Base-by-base conservation (phyloP, 306 rosid genomes). In the Alnus rubra region DNA sequence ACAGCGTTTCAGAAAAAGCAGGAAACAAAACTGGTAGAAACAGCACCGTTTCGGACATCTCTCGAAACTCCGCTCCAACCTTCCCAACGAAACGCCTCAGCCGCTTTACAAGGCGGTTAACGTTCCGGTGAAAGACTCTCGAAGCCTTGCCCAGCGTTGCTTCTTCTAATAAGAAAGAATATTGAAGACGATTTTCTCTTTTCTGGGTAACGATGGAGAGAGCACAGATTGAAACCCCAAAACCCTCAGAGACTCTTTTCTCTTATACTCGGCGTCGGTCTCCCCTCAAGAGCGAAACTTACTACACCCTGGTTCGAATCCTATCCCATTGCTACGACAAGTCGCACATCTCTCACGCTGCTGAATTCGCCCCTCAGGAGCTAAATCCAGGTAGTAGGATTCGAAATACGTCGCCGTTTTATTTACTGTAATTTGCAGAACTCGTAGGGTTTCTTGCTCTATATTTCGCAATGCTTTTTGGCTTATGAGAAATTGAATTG, bases 221-320 rank as follows among this genome's bases (percentile, higher is more conserved):
- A 62, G 44, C 76, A 69, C 80, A 79, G 76, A 44, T 71, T 54
- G 79, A 73, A 77, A 30, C 71, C 3, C 63, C 68, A 7, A 75
- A 60, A 44, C n/a, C 80, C 33, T 83, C 88, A 35, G 59, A 86
- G 65, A 39, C 45, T 7, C 35, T 63, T 28, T 59, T 31, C 63
- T 71, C 73, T 75, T 87, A 83, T 71, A 86, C 88, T 77, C 87
- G 78, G 45, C 85, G 84, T 42, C 87, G 86, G 45, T 79, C 89
- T 45, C 88, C 82, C 37, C 85, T 92, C 47, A 87, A 74, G 77
- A 90, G 97, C 71, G 69, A 81, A 39, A 86, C 93, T 56, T 91
- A 75, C 75, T 75, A 60, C n/a, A 82, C 88, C 1, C 79, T 89
- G 53, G 59, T 81, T 60, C 86, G 79, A 4, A 88, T 92, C 74